These are phyloP conservation scores for Lotus japonicus DNA, from an alignment of 306 rosid species.

Conservation along the genomic window DNA sequence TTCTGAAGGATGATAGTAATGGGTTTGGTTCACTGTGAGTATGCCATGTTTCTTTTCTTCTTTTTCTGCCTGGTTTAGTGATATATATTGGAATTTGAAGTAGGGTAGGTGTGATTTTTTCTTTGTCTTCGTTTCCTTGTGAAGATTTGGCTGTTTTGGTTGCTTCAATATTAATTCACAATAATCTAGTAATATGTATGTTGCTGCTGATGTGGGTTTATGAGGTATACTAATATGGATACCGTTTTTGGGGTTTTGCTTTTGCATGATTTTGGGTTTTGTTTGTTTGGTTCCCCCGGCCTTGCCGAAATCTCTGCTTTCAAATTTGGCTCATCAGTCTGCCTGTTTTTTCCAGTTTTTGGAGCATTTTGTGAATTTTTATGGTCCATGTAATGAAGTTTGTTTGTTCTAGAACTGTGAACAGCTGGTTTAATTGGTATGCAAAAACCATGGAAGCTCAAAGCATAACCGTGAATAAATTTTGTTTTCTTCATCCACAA, in stretches of 20 bases:
- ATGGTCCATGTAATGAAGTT: background rate
- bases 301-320: background rate
- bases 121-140: background rate
- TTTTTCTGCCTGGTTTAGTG: background rate
- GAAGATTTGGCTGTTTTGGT: background rate
- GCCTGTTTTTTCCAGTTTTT: constrained; percentile 3
- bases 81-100: constrained; percentile 1
- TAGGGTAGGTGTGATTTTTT: background rate
- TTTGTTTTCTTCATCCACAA: background rate
- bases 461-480: background rate
- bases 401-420: background rate
- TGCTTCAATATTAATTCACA: background rate
- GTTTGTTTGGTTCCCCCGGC: background rate
- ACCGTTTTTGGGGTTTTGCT: background rate
- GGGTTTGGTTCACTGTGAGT: constrained; percentile 7
- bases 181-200: background rate
- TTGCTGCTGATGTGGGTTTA: background rate
- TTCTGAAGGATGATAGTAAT: constrained; percentile 6
- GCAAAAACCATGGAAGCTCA: background rate
- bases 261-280: too few relatives aligned
- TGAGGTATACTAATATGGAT: background rate
- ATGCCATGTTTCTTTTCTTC: background rate
- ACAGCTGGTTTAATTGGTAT: background rate
- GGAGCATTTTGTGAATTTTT: background rate
- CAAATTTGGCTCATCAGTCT: background rate